Evolutionary conservation across 2,329 filamentous ascomycete species (phyloP), one percentile per base, ranked within the genome.

Genomic region (Dothideomycetes sp.): DNA sequence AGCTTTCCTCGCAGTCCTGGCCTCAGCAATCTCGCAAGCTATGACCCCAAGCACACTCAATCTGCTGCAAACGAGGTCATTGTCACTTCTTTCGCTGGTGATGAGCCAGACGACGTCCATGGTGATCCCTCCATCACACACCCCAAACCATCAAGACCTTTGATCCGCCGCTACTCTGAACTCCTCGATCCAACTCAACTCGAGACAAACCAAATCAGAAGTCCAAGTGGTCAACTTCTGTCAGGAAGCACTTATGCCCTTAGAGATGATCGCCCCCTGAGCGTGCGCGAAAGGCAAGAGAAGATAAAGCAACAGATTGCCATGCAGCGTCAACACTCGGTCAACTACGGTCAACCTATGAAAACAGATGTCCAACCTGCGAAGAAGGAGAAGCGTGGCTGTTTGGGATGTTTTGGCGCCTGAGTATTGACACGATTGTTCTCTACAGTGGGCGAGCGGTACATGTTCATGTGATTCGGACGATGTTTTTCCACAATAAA

Each of bases 261-360:
- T 7, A 53, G 53, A 20, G 45, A 47, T 3, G 51, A 55, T 43
- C 55, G 61, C 4, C 59, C 59, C 2, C 34, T 51, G 20, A 55
- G 55, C 24, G 51, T 64, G 30, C 47, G 55, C 19, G 61, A 64
- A 49, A 51, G 61, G 13, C 59, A 61, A 47, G 50, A 57, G 45
- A 48, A 45, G 11, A 61, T 64, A 17, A 31, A 35, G 8, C 43
- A 36, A 27, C 25, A 31, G 10, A 15, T 36, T 8, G 9, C 16
- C 19, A 13, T 34, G 25, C 20, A 36, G 19, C 35, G 9, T 18
- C 23, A 24, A 20, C 30, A 36, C 18, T 20, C 24, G 18, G 40
- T 22, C 15, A 23, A 25, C 25, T 17, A 13, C 4, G 5, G 15
- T 2, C 5, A 15, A 7, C 16, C 27, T 30, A 15, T 13, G 8